Evolutionary conservation across 2,329 filamentous ascomycete genomes (phyloP).

Genomic region (Colletotrichum sp.): DNA sequence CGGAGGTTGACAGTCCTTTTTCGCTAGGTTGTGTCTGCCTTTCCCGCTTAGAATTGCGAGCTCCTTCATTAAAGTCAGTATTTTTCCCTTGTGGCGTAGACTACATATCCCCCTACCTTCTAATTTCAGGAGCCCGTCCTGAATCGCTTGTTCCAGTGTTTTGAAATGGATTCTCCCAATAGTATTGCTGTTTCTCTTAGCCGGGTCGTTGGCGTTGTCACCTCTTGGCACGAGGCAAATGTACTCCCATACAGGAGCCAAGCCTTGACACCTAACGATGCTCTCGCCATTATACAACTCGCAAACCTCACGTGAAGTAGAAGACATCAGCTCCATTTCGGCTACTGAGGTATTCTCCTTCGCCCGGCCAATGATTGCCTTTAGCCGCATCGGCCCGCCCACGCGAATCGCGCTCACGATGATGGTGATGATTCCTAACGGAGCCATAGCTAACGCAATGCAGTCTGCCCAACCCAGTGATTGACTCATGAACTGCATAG

Average conservation of each 20-base stretch:
- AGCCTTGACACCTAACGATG: neutral
- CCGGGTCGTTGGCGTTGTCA: neutral
- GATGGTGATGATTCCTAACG: constrained; percentile 43
- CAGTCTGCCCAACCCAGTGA: constrained; percentile 31
- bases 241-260: neutral
- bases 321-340: constrained; percentile 45
- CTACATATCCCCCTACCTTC: neutral
- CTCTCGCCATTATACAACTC: constrained; percentile 35
- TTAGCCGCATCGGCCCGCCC: constrained; percentile 32
- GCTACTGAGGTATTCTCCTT: constrained; percentile 35
- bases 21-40: accelerated
- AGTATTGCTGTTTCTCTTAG: neutral
- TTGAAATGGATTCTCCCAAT: neutral
- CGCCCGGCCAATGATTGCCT: constrained; percentile 42
- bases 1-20: neutral
- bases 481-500: constrained; percentile 44
- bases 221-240: neutral
- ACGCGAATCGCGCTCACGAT: constrained; percentile 36
- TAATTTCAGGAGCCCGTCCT: neutral
- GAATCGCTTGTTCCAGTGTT: neutral
- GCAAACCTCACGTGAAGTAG: constrained; percentile 42
- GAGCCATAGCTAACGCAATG: constrained; percentile 36
- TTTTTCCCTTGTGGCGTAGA: neutral
- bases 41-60: neutral
- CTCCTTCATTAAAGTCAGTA: neutral